Base-by-base conservation (phyloP, 176 grass and related monocot genomes). In the Oropetium thomaeum region DNA sequence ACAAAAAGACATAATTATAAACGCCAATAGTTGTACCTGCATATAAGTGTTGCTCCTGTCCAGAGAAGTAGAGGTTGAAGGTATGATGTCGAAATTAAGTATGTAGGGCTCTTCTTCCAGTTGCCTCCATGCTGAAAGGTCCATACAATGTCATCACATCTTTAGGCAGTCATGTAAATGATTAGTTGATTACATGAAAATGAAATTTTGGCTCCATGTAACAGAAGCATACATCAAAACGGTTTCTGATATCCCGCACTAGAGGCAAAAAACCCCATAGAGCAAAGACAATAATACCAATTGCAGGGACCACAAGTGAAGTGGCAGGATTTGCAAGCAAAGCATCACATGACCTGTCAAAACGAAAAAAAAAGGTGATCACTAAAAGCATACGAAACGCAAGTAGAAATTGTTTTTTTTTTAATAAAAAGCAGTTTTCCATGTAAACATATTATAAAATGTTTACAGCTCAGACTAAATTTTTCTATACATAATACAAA, bases 31-130 rank as follows among this genome's bases (percentile, higher is more conserved):
- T 38, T 74, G 60, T 83, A 99, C 96, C 96, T 85, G 96, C 91
- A 99, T 5, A 99, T 63, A 58, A 99, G 67, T 73, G 87, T 86
- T 68, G 96, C 84, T 53, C 91, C 91, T 33, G 87, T 83, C 96
- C 96, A 99, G 68, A 99, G 96, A 79, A 99, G 83, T 52, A 99
- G 79, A 69, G 96, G 96, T 84, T 99, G 91, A 83, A 99, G 74
- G 80, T 90, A 99, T 39, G 63, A 95, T 5, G 76, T 84, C 79
- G 91, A 99, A 83, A 95, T 86, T 77, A 90, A 32, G 69, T 99
- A 95, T 17, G 91, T 71, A 79, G 61, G 92, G 62, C 96, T 95
- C 84, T 88, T 93, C 76, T 94, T 99, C 96, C 96, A 99, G 69
- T 91, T 91, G 85, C 78, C 69, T 32, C 93, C 91, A 25, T 85